phyloP scores from a whole-genome alignment of 2,329 filamentous ascomycete genomes.

The Pseudogymnoascus sp. region DNA sequence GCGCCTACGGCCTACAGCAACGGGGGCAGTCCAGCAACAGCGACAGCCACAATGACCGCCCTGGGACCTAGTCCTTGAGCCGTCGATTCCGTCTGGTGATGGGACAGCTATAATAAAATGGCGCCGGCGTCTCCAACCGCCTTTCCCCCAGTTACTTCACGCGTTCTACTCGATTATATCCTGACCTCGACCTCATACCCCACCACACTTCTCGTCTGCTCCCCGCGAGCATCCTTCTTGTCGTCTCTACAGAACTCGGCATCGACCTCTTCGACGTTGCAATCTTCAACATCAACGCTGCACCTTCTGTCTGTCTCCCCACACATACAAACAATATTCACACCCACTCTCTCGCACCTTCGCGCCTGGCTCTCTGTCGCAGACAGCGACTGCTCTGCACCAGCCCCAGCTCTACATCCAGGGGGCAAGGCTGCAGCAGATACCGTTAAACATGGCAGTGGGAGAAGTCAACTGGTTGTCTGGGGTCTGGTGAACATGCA shows the following conservation, averaged over 20 bases:
- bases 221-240: conserved; percentile 56
- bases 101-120: conserved; percentile 14
- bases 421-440: neutral
- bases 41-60: neutral
- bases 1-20: neutral
- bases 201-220: conserved; percentile 66
- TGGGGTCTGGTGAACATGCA: conserved; percentile 62
- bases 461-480: conserved; percentile 44
- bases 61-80: neutral
- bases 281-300: conserved; percentile 51
- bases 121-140: conserved; percentile 33
- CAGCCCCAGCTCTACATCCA: conserved; percentile 26
- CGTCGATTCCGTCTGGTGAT: neutral
- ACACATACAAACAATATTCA: conserved; percentile 63
- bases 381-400: conserved; percentile 31
- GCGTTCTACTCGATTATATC: conserved; percentile 56
- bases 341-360: conserved; percentile 67
- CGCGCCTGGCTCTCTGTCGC: conserved; percentile 62
- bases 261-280: conserved; percentile 15
- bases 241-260: conserved; percentile 47
- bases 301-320: conserved; percentile 61
- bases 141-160: conserved; percentile 38
- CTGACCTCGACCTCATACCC: conserved; percentile 48
- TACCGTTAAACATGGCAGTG: conserved; percentile 29
- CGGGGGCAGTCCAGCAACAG: neutral